Evolutionary conservation across 495 filamentous ascomycete species (phyloP), one percentile per base, ranked within the genome.

Genomic region (Aspergillus nidulans): DNA sequence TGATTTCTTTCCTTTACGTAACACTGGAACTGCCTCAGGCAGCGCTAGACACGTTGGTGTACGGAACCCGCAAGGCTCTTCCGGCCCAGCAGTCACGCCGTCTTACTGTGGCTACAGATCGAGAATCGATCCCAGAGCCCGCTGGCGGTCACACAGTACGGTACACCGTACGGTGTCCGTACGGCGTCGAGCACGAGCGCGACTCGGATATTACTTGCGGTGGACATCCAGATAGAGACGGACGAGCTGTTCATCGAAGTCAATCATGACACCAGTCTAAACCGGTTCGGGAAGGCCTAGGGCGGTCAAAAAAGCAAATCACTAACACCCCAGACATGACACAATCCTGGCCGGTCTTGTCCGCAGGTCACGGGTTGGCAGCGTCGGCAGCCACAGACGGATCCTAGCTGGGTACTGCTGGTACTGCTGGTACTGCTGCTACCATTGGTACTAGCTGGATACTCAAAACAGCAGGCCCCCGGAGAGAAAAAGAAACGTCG

Each of bases 1-100:
- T 61, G 53, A 61, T 46, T 47, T 41, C 48, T 47, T 64, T 61
- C 41, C 56, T 64, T 64, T 64, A 64, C 62, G 62, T 64, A 64
- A 64, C 62, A 46, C 49, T 40, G 44, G 20, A 21, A 4, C 19
- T 10, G 47, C 46, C 44, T 47, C 18, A 47, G 44, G 44, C 44
- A n/a, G 2, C 36, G 49, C 24, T 23, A 6, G 52, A 25, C 8
- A 57, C 32, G 24, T n/a, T n/a, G n/a, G n/a, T n/a, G n/a, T n/a
- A n/a, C n/a, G n/a, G n/a, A n/a, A n/a, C n/a, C n/a, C n/a, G n/a
- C n/a, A n/a, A n/a, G n/a, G n/a, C n/a, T n/a, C n/a, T n/a, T n/a
- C n/a, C n/a, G n/a, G n/a, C n/a, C n/a, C n/a, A n/a, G n/a, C n/a
- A n/a, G n/a, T n/a, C n/a, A n/a, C 26, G 55, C 45, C 38, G 47